Evolutionary conservation across 2,329 filamentous ascomycete species (phyloP).

Genomic region (Monilinia polystroma): DNA sequence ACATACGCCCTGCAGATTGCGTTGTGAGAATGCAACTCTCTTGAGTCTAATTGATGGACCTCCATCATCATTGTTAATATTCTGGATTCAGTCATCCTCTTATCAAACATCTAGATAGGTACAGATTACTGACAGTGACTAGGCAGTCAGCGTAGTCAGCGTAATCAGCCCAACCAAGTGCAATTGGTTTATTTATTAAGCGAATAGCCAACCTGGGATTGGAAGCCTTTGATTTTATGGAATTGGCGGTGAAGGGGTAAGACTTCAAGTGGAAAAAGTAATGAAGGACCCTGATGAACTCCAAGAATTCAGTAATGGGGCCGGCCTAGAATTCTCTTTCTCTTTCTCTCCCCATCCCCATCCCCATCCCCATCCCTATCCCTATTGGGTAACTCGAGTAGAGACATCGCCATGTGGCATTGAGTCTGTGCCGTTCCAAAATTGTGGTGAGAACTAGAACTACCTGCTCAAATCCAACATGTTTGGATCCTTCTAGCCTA

Average conservation of each 20-base stretch:
- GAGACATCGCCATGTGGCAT: conserved; percentile 7
- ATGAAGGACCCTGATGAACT: background rate
- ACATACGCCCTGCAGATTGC: too few relatives aligned
- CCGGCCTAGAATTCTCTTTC: background rate
- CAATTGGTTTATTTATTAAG: background rate
- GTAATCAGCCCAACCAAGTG: too few relatives aligned
- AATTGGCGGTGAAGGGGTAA: background rate
- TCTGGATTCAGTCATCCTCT: too few relatives aligned
- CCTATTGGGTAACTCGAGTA: background rate
- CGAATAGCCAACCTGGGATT: background rate
- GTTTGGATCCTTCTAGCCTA: background rate
- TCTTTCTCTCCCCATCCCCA: background rate
- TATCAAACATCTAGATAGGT: too few relatives aligned
- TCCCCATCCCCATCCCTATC: too few relatives aligned
- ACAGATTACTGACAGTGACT: too few relatives aligned
- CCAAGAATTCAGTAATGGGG: background rate
- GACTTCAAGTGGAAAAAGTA: background rate
- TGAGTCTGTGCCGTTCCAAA: background rate
- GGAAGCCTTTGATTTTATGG: background rate
- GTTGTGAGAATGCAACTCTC: too few relatives aligned
- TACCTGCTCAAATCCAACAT: too few relatives aligned
- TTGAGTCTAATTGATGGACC: too few relatives aligned
- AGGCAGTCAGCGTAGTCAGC: too few relatives aligned
- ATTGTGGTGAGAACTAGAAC: too few relatives aligned
- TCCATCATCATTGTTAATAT: too few relatives aligned